Conservation (phyloP, 176 grass and related monocot species). For the Eleusine indica region DNA sequence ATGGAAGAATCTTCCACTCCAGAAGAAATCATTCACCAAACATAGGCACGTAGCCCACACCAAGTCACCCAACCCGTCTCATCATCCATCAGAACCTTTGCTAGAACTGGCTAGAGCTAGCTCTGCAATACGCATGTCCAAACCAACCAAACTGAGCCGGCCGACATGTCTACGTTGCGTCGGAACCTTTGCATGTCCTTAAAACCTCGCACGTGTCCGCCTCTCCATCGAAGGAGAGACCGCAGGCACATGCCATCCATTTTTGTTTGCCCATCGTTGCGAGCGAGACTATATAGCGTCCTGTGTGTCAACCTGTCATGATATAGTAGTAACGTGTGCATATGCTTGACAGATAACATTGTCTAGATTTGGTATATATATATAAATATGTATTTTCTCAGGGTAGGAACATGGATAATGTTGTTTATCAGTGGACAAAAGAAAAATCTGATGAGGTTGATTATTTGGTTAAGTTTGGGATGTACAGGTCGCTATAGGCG, state of each 20-base stretch:
- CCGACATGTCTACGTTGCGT: conserved; percentile 31
- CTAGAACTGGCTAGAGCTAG: not conserved
- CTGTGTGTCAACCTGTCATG: not conserved
- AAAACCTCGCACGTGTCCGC: conserved; percentile 30
- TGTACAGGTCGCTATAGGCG: conserved; percentile 23
- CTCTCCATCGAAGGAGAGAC: not conserved
- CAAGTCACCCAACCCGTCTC: not conserved
- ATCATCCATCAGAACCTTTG: not conserved
- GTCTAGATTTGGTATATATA: not conserved
- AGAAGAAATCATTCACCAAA: not conserved
- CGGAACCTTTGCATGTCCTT: conserved; percentile 42
- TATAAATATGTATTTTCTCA: not conserved
- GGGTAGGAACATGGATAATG: conserved; percentile 25
- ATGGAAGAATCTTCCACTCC: conserved; percentile 11
- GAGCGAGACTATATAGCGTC: conserved; percentile 3
- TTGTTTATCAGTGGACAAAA: conserved; percentile 17
- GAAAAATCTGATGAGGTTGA: not conserved
- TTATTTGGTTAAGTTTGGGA: conserved; percentile 20
- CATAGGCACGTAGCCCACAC: not conserved
- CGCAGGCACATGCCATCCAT: conserved; percentile 18
- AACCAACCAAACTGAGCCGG: not conserved
- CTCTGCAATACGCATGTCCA: not conserved
- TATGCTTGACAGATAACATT: conserved; percentile 31
- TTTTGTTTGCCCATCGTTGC: not conserved
- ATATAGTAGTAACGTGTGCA: not conserved